These are phyloP conservation scores for Paraphaeosphaeria minitans DNA, from an alignment of 2,329 filamentous ascomycete species.

Conservation along the genomic window DNA sequence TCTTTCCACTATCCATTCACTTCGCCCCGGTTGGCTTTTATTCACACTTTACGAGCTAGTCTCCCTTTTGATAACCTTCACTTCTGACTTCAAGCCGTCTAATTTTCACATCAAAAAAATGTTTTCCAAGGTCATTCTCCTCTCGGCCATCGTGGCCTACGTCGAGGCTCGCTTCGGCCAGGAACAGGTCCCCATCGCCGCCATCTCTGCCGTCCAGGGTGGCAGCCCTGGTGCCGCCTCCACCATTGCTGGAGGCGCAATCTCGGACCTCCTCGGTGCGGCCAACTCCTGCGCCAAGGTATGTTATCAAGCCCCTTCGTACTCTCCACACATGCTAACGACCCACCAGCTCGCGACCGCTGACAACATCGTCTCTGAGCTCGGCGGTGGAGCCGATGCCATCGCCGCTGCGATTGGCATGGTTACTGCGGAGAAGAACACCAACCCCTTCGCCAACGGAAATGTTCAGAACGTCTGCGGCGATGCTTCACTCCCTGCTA, in stretches of 20 bases:
- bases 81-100: conserved; percentile 17
- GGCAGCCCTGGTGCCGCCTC: conserved; percentile 65
- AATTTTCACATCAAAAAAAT: conserved; percentile 22
- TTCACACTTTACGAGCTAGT: conserved; percentile 42
- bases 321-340: conserved; percentile 25
- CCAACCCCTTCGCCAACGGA: conserved; percentile 68
- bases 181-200: conserved; percentile 63
- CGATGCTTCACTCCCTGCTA: conserved; percentile 66
- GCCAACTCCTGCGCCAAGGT: conserved; percentile 70
- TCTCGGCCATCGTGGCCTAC: conserved; percentile 41
- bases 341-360: conserved; percentile 61
- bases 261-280: conserved; percentile 66
- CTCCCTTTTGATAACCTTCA: conserved; percentile 30
- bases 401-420: conserved; percentile 66
- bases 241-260: conserved; percentile 66
- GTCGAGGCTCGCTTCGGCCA: conserved; percentile 62
- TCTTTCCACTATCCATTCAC: conserved; percentile 32
- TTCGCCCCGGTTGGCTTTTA: conserved; percentile 42
- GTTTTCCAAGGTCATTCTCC: conserved; percentile 40
- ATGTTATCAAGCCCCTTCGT: conserved; percentile 12
- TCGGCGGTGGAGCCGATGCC: conserved; percentile 65
- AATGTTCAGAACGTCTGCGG: conserved; percentile 66
- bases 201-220: conserved; percentile 59
- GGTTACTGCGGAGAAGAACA: conserved; percentile 73
- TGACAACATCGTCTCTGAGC: conserved; percentile 66